Evolutionary conservation across 2,329 filamentous ascomycete genomes (phyloP).

Genomic region (Aspergillus brunneoviolaceus): DNA sequence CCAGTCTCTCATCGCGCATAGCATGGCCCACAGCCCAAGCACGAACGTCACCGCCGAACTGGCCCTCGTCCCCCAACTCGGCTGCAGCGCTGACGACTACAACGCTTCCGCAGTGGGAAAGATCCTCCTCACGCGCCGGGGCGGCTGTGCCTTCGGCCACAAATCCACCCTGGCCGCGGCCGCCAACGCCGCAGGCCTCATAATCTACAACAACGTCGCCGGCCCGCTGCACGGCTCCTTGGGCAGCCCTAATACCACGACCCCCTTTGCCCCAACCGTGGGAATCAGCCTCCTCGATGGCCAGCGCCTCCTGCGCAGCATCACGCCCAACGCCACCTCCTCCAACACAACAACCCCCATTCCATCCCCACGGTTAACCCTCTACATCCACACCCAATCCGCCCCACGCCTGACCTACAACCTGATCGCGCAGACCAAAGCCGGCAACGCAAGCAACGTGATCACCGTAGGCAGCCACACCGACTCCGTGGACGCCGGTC

Average conservation of each 20-base stretch:
- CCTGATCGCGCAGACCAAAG: slow-evolving; percentile 60
- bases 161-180: slow-evolving; percentile 69
- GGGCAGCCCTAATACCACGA: slow-evolving; percentile 54
- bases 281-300: slow-evolving; percentile 64
- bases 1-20: slow-evolving; percentile 48
- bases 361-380: slow-evolving; percentile 26
- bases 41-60: slow-evolving; percentile 39
- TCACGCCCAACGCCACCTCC: slow-evolving; percentile 43
- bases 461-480: slow-evolving; percentile 61
- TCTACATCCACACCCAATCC: slow-evolving; percentile 46
- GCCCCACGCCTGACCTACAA: slow-evolving; percentile 55
- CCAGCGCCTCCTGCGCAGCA: slow-evolving; percentile 50
- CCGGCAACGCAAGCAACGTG: slow-evolving; percentile 59
- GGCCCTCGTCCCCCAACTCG: slow-evolving; percentile 61
- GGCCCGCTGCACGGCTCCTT: slow-evolving; percentile 67
- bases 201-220: slow-evolving; percentile 72
- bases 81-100: slow-evolving; percentile 66
- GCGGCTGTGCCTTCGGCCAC: slow-evolving; percentile 67
- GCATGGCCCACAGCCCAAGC: slow-evolving; percentile 65
- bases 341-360: not conserved
- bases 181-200: slow-evolving; percentile 67
- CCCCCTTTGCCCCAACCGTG: slow-evolving; percentile 56
- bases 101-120: slow-evolving; percentile 57
- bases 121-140: slow-evolving; percentile 70
- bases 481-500: slow-evolving; percentile 61